Percentiles rank a stretch among this genome's conserved stretches.
phyloP scores from a whole-genome alignment of 2,329 filamentous ascomycete genomes.

The Phyllosticta capitalensis region DNA sequence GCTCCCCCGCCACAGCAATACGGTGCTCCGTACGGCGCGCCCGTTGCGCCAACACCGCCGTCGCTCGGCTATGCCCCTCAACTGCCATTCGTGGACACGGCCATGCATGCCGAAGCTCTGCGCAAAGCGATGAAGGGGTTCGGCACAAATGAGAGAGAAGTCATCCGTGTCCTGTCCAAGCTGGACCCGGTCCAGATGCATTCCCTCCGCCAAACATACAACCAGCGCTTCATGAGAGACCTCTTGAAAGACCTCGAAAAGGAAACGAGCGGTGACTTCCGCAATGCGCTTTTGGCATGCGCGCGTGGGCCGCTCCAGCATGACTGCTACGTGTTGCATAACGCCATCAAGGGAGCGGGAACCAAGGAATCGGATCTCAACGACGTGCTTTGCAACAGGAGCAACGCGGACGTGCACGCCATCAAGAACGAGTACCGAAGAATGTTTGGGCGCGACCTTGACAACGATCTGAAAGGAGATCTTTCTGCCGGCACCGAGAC shows the following conservation, averaged over 20 bases:
- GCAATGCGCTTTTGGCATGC: conserved; percentile 64
- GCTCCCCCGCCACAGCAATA: conserved; percentile 29
- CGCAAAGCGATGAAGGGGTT: conserved; percentile 87
- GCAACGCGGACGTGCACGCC: conserved; percentile 77
- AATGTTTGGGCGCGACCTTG: conserved; percentile 56
- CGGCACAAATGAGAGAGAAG: conserved; percentile 71
- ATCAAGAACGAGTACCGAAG: conserved; percentile 73
- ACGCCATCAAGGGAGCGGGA: conserved; percentile 67
- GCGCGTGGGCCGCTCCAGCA: conserved; percentile 68
- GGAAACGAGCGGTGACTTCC: conserved; percentile 68
- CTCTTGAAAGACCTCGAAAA: conserved; percentile 66
- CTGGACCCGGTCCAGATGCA: conserved; percentile 73
- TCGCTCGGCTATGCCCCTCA: conserved; percentile 68
- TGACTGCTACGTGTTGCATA: conserved; percentile 61
- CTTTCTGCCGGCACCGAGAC: conserved; percentile 77
- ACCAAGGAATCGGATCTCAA: conserved; percentile 83
- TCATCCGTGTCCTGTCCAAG: conserved; percentile 61
- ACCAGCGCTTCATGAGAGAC: conserved; percentile 54
- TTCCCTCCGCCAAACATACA: conserved; percentile 50
- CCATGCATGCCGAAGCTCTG: conserved; percentile 58
- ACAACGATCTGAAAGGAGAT: conserved; percentile 65
- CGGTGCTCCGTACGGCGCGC: conserved; percentile 19
- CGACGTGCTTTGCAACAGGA: conserved; percentile 71
- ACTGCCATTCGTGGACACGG: conserved; percentile 54
- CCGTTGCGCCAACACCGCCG: conserved; percentile 49